These are phyloP conservation scores for Thielaviopsis cerberus DNA, from an alignment of 2,329 filamentous ascomycete genomes.

Conservation along the genomic window DNA sequence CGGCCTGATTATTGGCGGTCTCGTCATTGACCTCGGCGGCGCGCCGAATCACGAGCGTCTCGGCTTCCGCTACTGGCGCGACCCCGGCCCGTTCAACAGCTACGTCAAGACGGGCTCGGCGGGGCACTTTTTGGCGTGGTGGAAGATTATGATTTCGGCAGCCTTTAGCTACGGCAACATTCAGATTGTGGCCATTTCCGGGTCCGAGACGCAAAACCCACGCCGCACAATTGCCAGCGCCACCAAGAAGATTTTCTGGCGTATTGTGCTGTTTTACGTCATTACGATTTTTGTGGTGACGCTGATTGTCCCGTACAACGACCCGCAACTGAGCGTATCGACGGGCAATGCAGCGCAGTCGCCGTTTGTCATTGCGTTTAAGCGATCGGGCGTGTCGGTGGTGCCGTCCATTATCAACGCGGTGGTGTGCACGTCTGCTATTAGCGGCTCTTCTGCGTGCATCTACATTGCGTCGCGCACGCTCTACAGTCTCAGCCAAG, in stretches of 20 bases:
- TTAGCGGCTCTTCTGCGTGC: slow-evolving; percentile 8
- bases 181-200: slow-evolving; percentile 13
- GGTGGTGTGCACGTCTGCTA: slow-evolving; percentile 14
- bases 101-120: slow-evolving; percentile 19
- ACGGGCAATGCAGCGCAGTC: slow-evolving; percentile 13
- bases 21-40: slow-evolving; percentile 23
- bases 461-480: slow-evolving; percentile 25
- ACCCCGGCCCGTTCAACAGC: slow-evolving; percentile 25
- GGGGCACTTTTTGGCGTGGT: slow-evolving; percentile 24
- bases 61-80: slow-evolving; percentile 27
- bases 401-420: slow-evolving; percentile 15
- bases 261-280: slow-evolving; percentile 16
- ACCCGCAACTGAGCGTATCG: slow-evolving; percentile 8
- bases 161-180: slow-evolving; percentile 21
- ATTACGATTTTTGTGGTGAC: slow-evolving; percentile 14
- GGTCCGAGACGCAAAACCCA: slow-evolving; percentile 16
- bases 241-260: slow-evolving; percentile 16
- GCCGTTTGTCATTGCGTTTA: slow-evolving; percentile 16
- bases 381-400: slow-evolving; percentile 13
- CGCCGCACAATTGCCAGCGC: slow-evolving; percentile 15
- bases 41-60: slow-evolving; percentile 20
- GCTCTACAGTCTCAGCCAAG: slow-evolving; percentile 22
- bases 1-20: slow-evolving; percentile 21
- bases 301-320: slow-evolving; percentile 16
- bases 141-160: slow-evolving; percentile 22